Conservation (phyloP, 1,284 basidiomycete genomes). For the Athelia psychrophila region DNA sequence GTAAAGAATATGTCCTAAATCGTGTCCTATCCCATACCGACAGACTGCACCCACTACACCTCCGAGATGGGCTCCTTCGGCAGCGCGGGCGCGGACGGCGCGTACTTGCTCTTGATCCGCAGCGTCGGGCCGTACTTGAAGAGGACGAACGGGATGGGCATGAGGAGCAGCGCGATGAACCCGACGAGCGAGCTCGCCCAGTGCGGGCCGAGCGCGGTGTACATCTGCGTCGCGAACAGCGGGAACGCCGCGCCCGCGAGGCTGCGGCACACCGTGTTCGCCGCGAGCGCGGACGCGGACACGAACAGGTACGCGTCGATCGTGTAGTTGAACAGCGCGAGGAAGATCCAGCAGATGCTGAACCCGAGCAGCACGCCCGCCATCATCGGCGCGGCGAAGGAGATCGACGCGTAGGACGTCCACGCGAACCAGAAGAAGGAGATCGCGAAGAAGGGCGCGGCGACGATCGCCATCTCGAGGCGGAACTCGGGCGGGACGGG, state of each 20-base stretch:
- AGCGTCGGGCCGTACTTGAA: conserved; percentile 42
- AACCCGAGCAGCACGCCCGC: conserved; percentile 52
- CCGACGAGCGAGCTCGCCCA: conserved; percentile 60
- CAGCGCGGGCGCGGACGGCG: conserved; percentile 19
- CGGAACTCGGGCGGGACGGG: conserved; percentile 69
- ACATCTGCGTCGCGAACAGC: conserved; percentile 57
- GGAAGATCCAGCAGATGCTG: conserved; percentile 55
- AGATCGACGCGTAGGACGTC: conserved; percentile 20
- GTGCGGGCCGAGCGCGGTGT: conserved; percentile 39
- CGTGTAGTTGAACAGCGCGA: conserved; percentile 55
- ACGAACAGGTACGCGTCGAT: conserved; percentile 56
- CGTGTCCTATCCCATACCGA: too few species aligned
- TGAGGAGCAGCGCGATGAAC: conserved; percentile 45
- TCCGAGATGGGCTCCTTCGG: too few species aligned
- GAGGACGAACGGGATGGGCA: conserved; percentile 54
- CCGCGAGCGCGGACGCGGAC: conserved; percentile 58
- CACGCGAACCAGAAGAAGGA: conserved; percentile 71
- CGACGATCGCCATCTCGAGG: conserved; percentile 51
- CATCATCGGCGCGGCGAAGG: conserved; percentile 56
- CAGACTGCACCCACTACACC: too few species aligned
- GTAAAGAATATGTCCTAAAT: too few species aligned
- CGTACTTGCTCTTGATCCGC: conserved; percentile 40
- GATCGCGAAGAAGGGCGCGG: conserved; percentile 52
- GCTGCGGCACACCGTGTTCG: conserved; percentile 52
- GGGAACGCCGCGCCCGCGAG: conserved; percentile 59